Conservation (phyloP, 305 asterid genomes). For the Andrographis paniculata region DNA sequence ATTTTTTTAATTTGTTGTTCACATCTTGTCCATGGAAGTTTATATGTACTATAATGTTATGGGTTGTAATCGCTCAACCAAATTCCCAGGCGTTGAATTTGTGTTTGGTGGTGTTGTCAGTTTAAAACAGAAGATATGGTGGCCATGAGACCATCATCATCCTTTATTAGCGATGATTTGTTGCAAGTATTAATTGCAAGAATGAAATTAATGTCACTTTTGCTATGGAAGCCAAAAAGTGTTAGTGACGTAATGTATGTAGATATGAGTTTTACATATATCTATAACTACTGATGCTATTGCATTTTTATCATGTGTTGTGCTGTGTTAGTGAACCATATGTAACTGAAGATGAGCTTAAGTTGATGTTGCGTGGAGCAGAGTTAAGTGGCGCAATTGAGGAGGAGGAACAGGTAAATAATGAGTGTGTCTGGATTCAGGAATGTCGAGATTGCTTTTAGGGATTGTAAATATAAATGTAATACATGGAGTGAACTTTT, state of each 20-base stretch:
- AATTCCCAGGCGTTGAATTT: too few relatives aligned
- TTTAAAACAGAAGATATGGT: too few relatives aligned
- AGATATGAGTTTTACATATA: slow-evolving; percentile 9
- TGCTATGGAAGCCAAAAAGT: too few relatives aligned
- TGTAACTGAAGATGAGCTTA: slow-evolving; percentile 98
- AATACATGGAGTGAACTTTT: slow-evolving; percentile 13
- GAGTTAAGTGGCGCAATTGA: slow-evolving; percentile 98
- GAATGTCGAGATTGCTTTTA: slow-evolving; percentile 4
- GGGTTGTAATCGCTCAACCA: too few relatives aligned
- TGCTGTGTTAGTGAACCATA: slow-evolving; percentile 72
- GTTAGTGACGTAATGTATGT: too few relatives aligned
- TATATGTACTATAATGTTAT: too few relatives aligned
- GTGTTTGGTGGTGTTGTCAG: too few relatives aligned
- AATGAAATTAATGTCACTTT: too few relatives aligned
- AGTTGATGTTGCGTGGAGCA: slow-evolving; percentile 97
- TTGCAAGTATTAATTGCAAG: too few relatives aligned
- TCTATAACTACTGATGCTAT: slow-evolving; percentile 5
- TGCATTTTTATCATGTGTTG: slow-evolving; percentile 19
- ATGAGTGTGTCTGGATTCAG: slow-evolving; percentile 13
- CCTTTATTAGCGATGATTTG: too few relatives aligned
- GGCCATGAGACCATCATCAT: too few relatives aligned
- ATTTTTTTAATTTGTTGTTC: slow-evolving; percentile 8
- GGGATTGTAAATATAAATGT: too few relatives aligned
- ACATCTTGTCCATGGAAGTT: slow-evolving; percentile 2
- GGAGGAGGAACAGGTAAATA: slow-evolving; percentile 95